Evolutionary conservation across 1,139 yeast genomes (phyloP).

Genomic region (Nadsonia commutata): DNA sequence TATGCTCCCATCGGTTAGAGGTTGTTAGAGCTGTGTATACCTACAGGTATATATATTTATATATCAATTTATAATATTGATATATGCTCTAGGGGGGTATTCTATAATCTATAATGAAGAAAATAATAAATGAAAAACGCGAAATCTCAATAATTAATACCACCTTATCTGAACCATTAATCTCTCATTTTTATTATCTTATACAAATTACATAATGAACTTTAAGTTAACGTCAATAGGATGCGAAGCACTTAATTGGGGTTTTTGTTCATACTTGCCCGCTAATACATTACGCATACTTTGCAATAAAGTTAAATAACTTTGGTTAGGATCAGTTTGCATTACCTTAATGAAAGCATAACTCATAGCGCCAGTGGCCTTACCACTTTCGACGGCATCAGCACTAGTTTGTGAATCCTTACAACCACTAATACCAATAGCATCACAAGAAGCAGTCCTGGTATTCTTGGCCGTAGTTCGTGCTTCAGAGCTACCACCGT

Average conservation of each 20-base stretch:
- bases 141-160: no score
- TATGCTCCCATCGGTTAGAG: neutral
- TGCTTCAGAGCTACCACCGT: conserved; percentile 19
- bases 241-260: conserved; percentile 70
- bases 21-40: neutral
- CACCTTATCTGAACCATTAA: no score
- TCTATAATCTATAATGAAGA: no score
- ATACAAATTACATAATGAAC: conserved; percentile 30
- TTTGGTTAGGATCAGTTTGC: conserved; percentile 52
- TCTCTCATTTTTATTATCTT: no score
- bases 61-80: neutral
- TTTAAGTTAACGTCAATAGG: conserved; percentile 67
- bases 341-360: conserved; percentile 72
- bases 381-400: conserved; percentile 66
- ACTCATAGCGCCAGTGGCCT: conserved; percentile 88
- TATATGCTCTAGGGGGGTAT: no score
- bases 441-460: conserved; percentile 82
- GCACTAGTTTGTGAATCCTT: conserved; percentile 74
- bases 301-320: conserved; percentile 63
- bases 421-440: conserved; percentile 75
- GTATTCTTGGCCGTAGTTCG: conserved; percentile 33
- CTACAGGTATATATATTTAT: neutral
- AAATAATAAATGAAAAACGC: no score
- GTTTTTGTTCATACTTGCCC: conserved; percentile 70
- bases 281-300: conserved; percentile 60